Evolutionary conservation across 2,329 filamentous ascomycete species (phyloP).

Genomic region (Diplodia scrobiculata): DNA sequence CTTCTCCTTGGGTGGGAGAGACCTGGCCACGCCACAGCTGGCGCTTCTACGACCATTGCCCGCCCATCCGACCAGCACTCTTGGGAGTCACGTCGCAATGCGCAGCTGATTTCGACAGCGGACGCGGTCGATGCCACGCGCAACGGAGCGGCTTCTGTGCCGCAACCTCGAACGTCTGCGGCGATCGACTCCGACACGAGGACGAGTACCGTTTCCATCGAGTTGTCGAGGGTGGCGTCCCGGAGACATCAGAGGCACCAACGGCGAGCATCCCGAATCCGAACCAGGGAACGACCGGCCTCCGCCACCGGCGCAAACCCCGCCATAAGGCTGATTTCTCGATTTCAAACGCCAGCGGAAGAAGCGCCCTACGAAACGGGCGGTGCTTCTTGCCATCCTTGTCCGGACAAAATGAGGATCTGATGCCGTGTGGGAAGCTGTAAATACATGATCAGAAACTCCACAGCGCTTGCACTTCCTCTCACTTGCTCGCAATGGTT

Average conservation of each 20-base stretch:
- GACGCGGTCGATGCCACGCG: background rate
- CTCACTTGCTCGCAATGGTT: no score
- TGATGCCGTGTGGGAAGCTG: background rate
- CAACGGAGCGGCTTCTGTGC: background rate
- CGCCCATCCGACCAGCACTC: no score
- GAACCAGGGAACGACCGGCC: slow-evolving; percentile 7
- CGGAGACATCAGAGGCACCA: background rate
- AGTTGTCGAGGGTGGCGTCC: slow-evolving; percentile 13
- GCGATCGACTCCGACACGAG: slow-evolving; percentile 23
- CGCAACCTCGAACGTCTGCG: slow-evolving; percentile 18
- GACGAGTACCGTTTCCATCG: background rate
- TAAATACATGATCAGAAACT: no score
- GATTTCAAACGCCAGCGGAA: slow-evolving; percentile 15
- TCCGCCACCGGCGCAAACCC: slow-evolving; percentile 5
- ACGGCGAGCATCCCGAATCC: slow-evolving; percentile 18
- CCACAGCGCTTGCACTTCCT: background rate
- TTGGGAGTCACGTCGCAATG: no score
- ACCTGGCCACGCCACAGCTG: background rate
- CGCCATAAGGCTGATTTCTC: background rate
- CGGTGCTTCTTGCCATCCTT: background rate
- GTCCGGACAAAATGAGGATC: background rate
- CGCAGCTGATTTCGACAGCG: background rate
- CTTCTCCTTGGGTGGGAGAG: no score
- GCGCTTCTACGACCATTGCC: background rate
- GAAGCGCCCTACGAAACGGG: background rate